Evolutionary conservation across 192 early-diverging fungal genomes (phyloP), one percentile per base, ranked within the genome.

Genomic region (Gaertneriomyces semiglobifer): DNA sequence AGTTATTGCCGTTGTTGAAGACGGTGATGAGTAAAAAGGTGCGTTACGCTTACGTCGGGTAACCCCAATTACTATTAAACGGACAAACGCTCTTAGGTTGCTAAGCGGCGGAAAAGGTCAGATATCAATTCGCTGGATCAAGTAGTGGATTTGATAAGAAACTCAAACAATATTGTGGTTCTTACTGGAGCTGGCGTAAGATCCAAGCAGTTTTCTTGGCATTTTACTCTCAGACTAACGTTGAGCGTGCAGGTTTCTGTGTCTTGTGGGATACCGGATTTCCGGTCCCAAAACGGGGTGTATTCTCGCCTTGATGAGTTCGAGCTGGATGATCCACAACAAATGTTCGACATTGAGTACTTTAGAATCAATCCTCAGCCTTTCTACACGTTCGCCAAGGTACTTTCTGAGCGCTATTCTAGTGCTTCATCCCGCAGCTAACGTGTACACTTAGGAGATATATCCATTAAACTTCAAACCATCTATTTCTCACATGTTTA

Each of bases 251-350:
- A 78, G 74, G 77, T 90, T 8, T 96, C 94, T 0, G 94, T 96
- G 2, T 93, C 92, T 1, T 96, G 93, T 47, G 96, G 94, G 5
- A 98, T 98, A 45, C 96, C 96, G 0, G 96, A 98, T 65, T 98
- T 98, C 61, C 83, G 96, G 62, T 96, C 94, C 10, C 86, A 93
- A 18, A 86, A 86, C 6, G 96, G 96, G 6, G 94, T 98, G 40
- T 98, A 98, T 64, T 83, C 89, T 6, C 74, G 91, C 14, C 77
- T 96, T 11, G 79, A 76, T 53, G 88, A 92, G 72, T 96, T 92
- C 74, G 85, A 94, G 5, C 69, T 98, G 50, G 87, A 92, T 25
- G 94, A 95, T 66, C 95, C 95, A 20, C 92, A 66, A 33, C 63
- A 79, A 52, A 74, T 94, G 92, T 98, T 98, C 78, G 94, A 98